Evolutionary conservation across 2,329 filamentous ascomycete genomes (phyloP), one percentile per base, ranked within the genome.

Genomic region (Alternaria viburni): DNA sequence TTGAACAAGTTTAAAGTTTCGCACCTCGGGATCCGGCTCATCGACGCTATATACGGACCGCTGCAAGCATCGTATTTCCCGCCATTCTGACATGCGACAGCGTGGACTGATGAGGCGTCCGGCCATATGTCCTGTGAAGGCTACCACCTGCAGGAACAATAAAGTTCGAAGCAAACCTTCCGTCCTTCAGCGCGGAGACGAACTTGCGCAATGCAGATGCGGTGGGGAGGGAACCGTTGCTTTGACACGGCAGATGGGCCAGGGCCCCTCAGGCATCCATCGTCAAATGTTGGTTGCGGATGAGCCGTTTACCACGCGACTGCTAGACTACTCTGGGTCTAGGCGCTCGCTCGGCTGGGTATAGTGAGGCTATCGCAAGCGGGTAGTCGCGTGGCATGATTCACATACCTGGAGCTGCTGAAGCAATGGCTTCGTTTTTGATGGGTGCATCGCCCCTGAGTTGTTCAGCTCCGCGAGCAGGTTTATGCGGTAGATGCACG

Each of bases 191-290:
- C 60, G 36, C 43, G 59, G 52, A 60, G 60, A 63, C 59, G 55
- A 65, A 56, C 28, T 65, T 62, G 57, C 59, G 63, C 63, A 59
- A 66, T 62, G 59, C 44, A 44, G 44, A 52, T 52, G 19, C 25
- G 21, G 56, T 54, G 47, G 50, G 43, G 55, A 23, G 12, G 11
- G 55, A 57, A 62, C 49, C 26, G n/a, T 41, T 45, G 50, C 47
- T 59, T 57, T 54, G 57, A 61, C 43, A 41, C 47, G 11, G 36
- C 17, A 49, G 43, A 43, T n/a, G 25, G 46, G 13, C 46, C 25
- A n/a, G 36, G 36, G 36, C 36, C 36, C 36, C 41, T 52, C n/a
- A 25, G 12, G 25, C 46, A 58, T 52, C 23, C 23, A 21, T 52
- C 10, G 55, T 25, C 51, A 8, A 28, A 26, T 47, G 49, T 15